These are phyloP conservation scores for Penicillium polonicum DNA, from an alignment of 2,329 filamentous ascomycete genomes.

Conservation along the genomic window DNA sequence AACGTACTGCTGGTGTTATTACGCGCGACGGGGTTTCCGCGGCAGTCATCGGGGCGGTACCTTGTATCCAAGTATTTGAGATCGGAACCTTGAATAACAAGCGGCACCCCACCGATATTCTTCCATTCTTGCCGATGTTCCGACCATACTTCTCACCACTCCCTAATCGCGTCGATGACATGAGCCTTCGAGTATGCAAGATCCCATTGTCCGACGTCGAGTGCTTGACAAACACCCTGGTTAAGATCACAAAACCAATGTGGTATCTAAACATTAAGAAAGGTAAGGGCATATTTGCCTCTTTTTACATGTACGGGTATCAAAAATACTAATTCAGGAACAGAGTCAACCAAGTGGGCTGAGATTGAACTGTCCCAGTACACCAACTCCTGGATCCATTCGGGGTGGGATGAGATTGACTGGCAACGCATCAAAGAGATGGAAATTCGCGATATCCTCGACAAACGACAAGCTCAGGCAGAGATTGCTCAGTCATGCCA, in stretches of 20 bases:
- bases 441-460: constrained; percentile 73
- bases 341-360: constrained; percentile 57
- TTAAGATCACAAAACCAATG: constrained; percentile 52
- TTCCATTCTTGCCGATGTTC: constrained; percentile 77
- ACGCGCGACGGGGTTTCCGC: constrained; percentile 71
- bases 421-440: constrained; percentile 80
- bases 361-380: constrained; percentile 68
- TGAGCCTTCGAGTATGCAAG: constrained; percentile 66
- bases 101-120: constrained; percentile 76
- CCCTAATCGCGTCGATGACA: constrained; percentile 64
- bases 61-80: constrained; percentile 75
- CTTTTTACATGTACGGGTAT: constrained; percentile 3
- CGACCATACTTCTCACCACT: constrained; percentile 66
- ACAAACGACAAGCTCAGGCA: constrained; percentile 66
- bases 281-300: constrained; percentile 34
- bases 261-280: constrained; percentile 52
- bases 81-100: constrained; percentile 67
- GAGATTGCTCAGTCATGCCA: constrained; percentile 62
- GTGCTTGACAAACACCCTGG: constrained; percentile 70
- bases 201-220: constrained; percentile 78
- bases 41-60: constrained; percentile 62
- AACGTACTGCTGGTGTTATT: constrained; percentile 78
- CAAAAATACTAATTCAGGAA: constrained; percentile 11
- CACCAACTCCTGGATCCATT: constrained; percentile 70
- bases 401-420: constrained; percentile 80